Evolutionary conservation across 768 basidiomycete species (phyloP).

Genomic region (Rhizopogon vesiculosus): DNA sequence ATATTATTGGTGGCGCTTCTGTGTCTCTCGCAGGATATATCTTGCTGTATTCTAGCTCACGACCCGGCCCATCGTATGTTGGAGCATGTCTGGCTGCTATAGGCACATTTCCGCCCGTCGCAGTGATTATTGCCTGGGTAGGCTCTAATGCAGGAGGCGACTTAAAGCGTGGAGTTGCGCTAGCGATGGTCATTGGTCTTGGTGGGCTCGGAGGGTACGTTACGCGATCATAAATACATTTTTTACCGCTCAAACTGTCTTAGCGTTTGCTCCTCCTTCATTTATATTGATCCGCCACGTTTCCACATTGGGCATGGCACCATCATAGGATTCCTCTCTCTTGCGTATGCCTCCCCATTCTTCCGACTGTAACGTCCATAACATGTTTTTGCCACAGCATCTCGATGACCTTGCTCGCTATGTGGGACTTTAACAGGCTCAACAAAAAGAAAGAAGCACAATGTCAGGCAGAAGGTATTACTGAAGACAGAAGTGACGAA

Average conservation of each 20-base stretch:
- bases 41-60: conserved; percentile 34
- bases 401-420: conserved; percentile 34
- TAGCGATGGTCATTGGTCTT: conserved; percentile 50
- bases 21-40: conserved; percentile 52
- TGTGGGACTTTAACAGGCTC: conserved; percentile 44
- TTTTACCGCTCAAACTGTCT: not conserved
- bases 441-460: conserved; percentile 45
- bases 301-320: conserved; percentile 34
- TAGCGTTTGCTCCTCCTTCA: conserved; percentile 40
- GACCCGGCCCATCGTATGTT: conserved; percentile 30
- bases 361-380: conserved; percentile 11
- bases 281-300: conserved; percentile 34
- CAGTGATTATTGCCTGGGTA: conserved; percentile 49
- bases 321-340: conserved; percentile 29
- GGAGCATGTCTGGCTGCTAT: conserved; percentile 47
- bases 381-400: conserved; percentile 34
- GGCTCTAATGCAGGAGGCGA: conserved; percentile 53
- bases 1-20: conserved; percentile 36
- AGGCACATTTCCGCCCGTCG: conserved; percentile 48
- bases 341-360: conserved; percentile 15
- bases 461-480: conserved; percentile 41
- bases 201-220: conserved; percentile 50
- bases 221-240: conserved; percentile 26
- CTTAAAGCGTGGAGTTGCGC: conserved; percentile 42
- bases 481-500: conserved; percentile 31